A percentile compares a stretch with the other conserved stretches of the same genome.
These are phyloP conservation scores for Sporothrix inflata DNA, from an alignment of 2,329 filamentous ascomycete genomes.

Conservation along the genomic window DNA sequence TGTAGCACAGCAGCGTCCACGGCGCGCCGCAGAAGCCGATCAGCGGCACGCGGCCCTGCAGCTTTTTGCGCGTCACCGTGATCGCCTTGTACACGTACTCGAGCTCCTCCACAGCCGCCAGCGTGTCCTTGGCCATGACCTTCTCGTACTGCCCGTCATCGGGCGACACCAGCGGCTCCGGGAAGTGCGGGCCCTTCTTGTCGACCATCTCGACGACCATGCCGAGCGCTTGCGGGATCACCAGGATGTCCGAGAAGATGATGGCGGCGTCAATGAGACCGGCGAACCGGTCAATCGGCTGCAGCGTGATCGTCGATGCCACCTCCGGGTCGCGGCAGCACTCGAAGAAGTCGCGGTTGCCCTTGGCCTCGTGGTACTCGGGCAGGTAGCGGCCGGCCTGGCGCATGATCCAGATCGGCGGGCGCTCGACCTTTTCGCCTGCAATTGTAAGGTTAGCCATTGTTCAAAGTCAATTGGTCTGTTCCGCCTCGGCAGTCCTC, in stretches of 20 bases:
- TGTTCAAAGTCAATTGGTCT: constrained; percentile 26
- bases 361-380: constrained; percentile 96
- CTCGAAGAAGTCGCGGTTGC: constrained; percentile 89
- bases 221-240: constrained; percentile 96
- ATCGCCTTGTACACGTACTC: constrained; percentile 97
- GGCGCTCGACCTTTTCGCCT: constrained; percentile 90
- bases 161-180: constrained; percentile 76
- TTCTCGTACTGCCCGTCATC: constrained; percentile 80
- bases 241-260: constrained; percentile 98
- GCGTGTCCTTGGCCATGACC: constrained; percentile 76
- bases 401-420: constrained; percentile 99
- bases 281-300: constrained; percentile 88
- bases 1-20: constrained; percentile 97
- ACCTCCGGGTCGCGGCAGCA: constrained; percentile 94
- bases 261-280: constrained; percentile 95
- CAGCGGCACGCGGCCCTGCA: constrained; percentile 84
- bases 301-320: constrained; percentile 88
- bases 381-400: constrained; percentile 97
- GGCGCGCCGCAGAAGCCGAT: constrained; percentile 97
- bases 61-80: constrained; percentile 83
- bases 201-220: constrained; percentile 99
- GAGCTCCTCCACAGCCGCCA: constrained; percentile 74
- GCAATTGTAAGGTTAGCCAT: constrained; percentile 30
- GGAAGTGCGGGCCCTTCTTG: constrained; percentile 95
- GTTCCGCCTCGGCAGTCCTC: not conserved